Conservation (phyloP, 2,329 filamentous ascomycete species). For the Beauveria medogensis region DNA sequence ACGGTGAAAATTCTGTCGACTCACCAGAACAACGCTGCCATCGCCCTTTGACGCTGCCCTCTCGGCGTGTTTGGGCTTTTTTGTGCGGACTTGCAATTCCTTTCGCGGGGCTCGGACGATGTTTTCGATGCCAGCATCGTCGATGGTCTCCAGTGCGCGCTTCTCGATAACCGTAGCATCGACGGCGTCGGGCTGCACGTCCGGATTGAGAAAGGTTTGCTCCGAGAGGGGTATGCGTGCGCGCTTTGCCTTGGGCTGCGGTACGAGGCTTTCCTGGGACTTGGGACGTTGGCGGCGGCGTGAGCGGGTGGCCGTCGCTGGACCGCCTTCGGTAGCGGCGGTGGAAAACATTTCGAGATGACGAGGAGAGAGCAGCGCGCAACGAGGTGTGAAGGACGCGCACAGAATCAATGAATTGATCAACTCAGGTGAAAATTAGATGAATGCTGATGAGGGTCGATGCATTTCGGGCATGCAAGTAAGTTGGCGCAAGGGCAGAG, state of each 20-base stretch:
- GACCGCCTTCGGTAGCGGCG: constrained; percentile 41
- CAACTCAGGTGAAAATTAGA: constrained; percentile 5
- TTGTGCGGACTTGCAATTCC: constrained; percentile 52
- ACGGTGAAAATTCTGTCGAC: constrained; percentile 19
- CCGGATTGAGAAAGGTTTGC: constrained; percentile 47
- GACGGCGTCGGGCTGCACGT: constrained; percentile 43
- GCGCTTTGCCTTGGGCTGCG: constrained; percentile 57
- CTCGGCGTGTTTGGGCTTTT: constrained; percentile 55
- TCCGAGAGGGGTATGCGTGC: constrained; percentile 51
- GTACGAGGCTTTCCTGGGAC: constrained; percentile 44
- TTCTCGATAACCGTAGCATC: constrained; percentile 46
- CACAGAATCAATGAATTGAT: constrained; percentile 6
- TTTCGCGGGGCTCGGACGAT: constrained; percentile 32
- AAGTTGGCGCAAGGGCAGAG: not conserved
- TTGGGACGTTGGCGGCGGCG: constrained; percentile 53
- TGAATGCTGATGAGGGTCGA: not conserved
- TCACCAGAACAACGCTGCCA: constrained; percentile 57
- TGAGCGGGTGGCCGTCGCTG: constrained; percentile 49
- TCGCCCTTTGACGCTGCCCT: constrained; percentile 56
- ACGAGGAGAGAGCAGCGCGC: constrained; percentile 6
- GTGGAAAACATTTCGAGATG: constrained; percentile 50
- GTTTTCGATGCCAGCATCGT: constrained; percentile 38
- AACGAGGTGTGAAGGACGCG: not conserved
- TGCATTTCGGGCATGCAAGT: constrained; percentile 9
- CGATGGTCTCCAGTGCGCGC: constrained; percentile 35